Evolutionary conservation across 1,139 yeast species (phyloP).

Genomic region (Sugiyamaella sp.): DNA sequence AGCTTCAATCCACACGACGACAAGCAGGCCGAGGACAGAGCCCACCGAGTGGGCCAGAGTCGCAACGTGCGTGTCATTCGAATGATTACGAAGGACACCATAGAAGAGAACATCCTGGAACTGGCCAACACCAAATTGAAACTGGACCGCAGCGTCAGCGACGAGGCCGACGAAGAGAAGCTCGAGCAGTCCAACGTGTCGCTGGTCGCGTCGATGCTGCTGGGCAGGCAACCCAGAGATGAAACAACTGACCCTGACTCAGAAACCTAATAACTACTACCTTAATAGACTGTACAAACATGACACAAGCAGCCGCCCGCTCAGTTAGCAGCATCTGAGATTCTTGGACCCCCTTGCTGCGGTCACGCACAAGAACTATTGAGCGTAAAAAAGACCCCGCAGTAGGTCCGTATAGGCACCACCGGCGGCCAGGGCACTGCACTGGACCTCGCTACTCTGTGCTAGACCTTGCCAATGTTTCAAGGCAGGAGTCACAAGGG

Average conservation of each 20-base stretch:
- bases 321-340: too few relatives aligned
- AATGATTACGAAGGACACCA: slow-evolving; percentile 70
- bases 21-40: slow-evolving; percentile 97
- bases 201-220: slow-evolving; percentile 54
- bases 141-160: slow-evolving; percentile 69
- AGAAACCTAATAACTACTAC: not conserved
- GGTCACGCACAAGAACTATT: too few relatives aligned
- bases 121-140: slow-evolving; percentile 91
- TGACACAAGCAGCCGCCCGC: too few relatives aligned
- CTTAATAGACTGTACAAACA: too few relatives aligned
- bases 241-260: too few relatives aligned
- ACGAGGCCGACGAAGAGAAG: slow-evolving; percentile 50
- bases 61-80: slow-evolving; percentile 82
- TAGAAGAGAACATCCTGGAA: slow-evolving; percentile 86
- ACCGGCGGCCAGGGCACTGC: too few relatives aligned
- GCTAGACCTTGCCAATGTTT: too few relatives aligned
- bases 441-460: too few relatives aligned
- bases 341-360: too few relatives aligned
- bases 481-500: too few relatives aligned
- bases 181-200: slow-evolving; percentile 53
- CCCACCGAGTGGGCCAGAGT: slow-evolving; percentile 96
- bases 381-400: too few relatives aligned
- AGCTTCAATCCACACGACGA: slow-evolving; percentile 98
- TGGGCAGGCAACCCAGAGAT: slow-evolving; percentile 15
- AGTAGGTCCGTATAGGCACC: too few relatives aligned